phyloP scores from a whole-genome alignment of 2,329 filamentous ascomycete genomes.

The Graphiopsis chlorocephala region DNA sequence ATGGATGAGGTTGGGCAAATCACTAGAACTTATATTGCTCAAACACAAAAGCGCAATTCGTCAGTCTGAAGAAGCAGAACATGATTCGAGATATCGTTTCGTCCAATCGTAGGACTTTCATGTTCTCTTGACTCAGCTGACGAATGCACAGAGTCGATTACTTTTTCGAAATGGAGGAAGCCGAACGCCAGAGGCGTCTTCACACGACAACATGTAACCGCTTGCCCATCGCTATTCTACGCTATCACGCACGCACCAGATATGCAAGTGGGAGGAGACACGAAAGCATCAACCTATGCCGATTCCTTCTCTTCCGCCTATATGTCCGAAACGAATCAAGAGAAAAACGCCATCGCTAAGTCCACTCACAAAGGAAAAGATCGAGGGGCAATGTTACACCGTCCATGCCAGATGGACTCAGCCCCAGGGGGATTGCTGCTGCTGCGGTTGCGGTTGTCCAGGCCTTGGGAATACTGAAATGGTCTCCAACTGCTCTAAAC shows the following conservation, averaged over 20 bases:
- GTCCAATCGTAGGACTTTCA: too few relatives aligned
- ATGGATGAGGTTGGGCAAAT: too few relatives aligned
- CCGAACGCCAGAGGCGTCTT: neutral
- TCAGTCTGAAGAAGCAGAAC: too few relatives aligned
- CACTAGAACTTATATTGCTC: too few relatives aligned
- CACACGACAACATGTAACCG: neutral
- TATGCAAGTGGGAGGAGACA: neutral
- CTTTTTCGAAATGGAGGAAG: neutral
- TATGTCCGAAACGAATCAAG: neutral
- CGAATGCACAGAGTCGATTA: too few relatives aligned
- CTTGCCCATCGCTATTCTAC: neutral
- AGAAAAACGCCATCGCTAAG: slow-evolving; percentile 1
- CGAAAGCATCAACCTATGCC: neutral
- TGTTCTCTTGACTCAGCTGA: too few relatives aligned
- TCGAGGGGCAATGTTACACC: neutral
- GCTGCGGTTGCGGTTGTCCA: slow-evolving; percentile 22
- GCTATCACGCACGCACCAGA: neutral
- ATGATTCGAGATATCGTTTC: too few relatives aligned
- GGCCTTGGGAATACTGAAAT: slow-evolving; percentile 80
- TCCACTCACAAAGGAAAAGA: neutral
- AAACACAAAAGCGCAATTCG: too few relatives aligned
- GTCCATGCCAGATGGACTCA: neutral
- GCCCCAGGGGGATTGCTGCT: slow-evolving; percentile 29
- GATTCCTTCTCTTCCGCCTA: neutral
- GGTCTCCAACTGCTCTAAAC: slow-evolving; percentile 73